Percentiles rank a stretch among this genome's conserved stretches.
These are phyloP conservation scores for Capronia coronata DNA, from an alignment of 2,329 filamentous ascomycete species.

Conservation along the genomic window DNA sequence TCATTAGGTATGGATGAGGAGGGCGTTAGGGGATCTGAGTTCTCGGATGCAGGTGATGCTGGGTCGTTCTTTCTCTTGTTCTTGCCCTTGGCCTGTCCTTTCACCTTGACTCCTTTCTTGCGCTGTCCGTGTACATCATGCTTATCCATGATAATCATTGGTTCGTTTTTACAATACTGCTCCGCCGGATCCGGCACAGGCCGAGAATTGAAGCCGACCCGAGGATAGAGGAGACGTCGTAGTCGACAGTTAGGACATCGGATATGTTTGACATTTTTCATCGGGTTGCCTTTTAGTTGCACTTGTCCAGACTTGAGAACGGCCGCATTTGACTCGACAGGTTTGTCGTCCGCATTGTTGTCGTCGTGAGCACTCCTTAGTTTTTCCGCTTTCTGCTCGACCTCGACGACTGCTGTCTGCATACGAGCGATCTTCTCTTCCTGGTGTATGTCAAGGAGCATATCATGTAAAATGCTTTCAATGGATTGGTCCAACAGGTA, in stretches of 20 bases:
- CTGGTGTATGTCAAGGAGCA: conserved; percentile 53
- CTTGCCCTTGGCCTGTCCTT: conserved; percentile 33
- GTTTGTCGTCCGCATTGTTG: conserved; percentile 30
- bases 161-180: conserved; percentile 53
- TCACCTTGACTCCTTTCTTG: conserved; percentile 29
- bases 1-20: conserved; percentile 25
- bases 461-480: conserved; percentile 55
- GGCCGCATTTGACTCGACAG: conserved; percentile 46
- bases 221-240: conserved; percentile 53
- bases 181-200: conserved; percentile 43
- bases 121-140: conserved; percentile 54
- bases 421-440: conserved; percentile 56
- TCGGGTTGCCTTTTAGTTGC: conserved; percentile 51
- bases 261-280: conserved; percentile 54
- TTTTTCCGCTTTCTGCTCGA: conserved; percentile 40
- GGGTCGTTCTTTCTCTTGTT: conserved; percentile 45
- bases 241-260: conserved; percentile 56
- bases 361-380: conserved; percentile 31
- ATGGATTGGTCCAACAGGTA: conserved; percentile 53
- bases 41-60: conserved; percentile 31
- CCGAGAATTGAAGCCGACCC: conserved; percentile 46
- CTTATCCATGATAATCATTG: conserved; percentile 51
- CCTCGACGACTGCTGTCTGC: conserved; percentile 44
- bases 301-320: conserved; percentile 49
- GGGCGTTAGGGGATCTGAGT: conserved; percentile 27